phyloP scores from a whole-genome alignment of 352 stramenopile species.

The Saprolegnia diclina region DNA sequence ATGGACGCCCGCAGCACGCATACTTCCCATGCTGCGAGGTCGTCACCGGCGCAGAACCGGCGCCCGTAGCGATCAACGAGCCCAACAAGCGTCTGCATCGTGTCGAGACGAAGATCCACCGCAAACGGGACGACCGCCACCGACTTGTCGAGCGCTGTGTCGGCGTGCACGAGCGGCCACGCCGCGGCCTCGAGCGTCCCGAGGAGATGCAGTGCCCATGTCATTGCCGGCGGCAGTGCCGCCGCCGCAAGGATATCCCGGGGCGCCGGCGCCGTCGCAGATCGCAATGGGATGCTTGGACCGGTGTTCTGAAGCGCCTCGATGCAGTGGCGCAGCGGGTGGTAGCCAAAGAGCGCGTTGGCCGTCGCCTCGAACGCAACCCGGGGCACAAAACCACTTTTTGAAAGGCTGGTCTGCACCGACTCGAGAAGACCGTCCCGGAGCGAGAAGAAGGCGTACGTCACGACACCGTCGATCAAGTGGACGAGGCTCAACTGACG shows the following conservation, averaged over 20 bases:
- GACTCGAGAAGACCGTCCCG: not conserved
- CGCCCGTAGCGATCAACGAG: not conserved
- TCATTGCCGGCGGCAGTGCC: not conserved
- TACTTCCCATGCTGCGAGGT: constrained; percentile 5
- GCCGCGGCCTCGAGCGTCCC: constrained; percentile 9
- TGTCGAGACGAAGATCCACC: constrained; percentile 6
- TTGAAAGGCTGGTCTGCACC: not conserved
- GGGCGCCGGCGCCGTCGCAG: not conserved
- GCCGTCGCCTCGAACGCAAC: not conserved
- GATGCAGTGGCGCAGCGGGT: not conserved
- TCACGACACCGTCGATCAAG: not conserved
- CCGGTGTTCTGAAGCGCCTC: constrained; percentile 14
- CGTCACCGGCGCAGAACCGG: constrained; percentile 1
- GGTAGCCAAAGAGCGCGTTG: constrained; percentile 11
- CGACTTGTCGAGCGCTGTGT: not conserved
- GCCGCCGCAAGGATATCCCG: too few species aligned
- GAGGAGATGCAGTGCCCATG: not conserved
- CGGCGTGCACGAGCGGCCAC: not conserved
- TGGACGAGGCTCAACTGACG: not conserved
- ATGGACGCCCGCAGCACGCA: constrained; percentile 10
- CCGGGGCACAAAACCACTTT: not conserved
- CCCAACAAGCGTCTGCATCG: constrained; percentile 9
- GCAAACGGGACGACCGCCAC: not conserved
- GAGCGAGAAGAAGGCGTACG: constrained; percentile 6
- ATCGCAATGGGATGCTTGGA: not conserved